Evolutionary conservation across 345 rosid species (phyloP).

Genomic region (Acer campestre): DNA sequence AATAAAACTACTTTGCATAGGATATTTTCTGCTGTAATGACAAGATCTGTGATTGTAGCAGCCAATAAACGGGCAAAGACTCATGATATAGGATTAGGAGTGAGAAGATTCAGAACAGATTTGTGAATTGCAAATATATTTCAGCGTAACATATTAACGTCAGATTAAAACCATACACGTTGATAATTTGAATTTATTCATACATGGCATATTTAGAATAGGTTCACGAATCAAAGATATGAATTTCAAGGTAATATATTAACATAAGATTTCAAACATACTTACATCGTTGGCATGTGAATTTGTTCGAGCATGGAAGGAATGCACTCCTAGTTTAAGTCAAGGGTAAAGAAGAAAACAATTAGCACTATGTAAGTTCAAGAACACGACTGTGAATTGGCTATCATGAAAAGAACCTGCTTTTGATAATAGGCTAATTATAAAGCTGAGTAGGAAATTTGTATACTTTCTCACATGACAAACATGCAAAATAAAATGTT

Average conservation of each 20-base stretch:
- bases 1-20: neutral
- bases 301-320: constrained; percentile 40
- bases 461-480: neutral
- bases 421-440: neutral
- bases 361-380: neutral
- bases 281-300: constrained; percentile 49
- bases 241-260: neutral
- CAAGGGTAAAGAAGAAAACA: neutral
- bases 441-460: neutral
- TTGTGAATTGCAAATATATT: neutral
- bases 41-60: neutral
- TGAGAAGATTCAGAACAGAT: neutral
- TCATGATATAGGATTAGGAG: neutral
- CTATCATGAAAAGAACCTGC: neutral
- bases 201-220: neutral
- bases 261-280: neutral
- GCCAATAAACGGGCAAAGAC: neutral
- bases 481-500: neutral
- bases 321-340: constrained; percentile 25
- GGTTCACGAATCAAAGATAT: neutral
- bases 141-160: neutral
- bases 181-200: neutral
- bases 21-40: neutral
- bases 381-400: neutral
- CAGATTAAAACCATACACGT: constrained; percentile 27